Evolutionary conservation across 352 stramenopile species (phyloP).

Genomic region (Halophytophthora polymorphica): DNA sequence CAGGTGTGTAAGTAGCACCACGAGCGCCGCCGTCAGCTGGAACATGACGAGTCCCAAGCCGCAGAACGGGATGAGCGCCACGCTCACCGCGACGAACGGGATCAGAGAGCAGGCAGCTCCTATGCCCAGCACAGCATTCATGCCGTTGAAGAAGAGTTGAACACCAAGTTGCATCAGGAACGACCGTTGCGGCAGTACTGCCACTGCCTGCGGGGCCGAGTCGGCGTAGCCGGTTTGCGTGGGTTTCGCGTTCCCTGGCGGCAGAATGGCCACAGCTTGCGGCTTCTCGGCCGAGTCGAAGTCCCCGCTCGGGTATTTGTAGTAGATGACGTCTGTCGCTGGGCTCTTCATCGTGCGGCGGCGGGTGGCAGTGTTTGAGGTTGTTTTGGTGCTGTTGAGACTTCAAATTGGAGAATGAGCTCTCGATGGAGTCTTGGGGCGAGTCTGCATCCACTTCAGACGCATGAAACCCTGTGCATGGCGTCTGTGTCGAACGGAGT

Average conservation of each 20-base stretch:
- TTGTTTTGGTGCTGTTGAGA: too few relatives aligned
- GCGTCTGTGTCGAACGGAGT: too few relatives aligned
- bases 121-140: conserved; percentile 22
- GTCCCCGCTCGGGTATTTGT: conserved; percentile 19
- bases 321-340: conserved; percentile 24
- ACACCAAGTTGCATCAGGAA: conserved; percentile 1
- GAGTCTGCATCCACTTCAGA: too few relatives aligned
- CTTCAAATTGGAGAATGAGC: too few relatives aligned
- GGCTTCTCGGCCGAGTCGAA: conserved; percentile 18
- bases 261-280: not conserved
- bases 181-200: not conserved
- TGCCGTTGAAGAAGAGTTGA: conserved; percentile 23
- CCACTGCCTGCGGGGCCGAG: too few relatives aligned
- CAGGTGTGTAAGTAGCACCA: conserved; percentile 11
- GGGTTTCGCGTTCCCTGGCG: not conserved
- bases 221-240: conserved; percentile 3
- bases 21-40: conserved; percentile 24
- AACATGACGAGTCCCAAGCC: conserved; percentile 24
- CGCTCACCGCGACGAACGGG: conserved; percentile 21
- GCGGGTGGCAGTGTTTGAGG: too few relatives aligned
- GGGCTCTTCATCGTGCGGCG: conserved; percentile 19
- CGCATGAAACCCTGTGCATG: too few relatives aligned
- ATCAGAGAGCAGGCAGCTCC: conserved; percentile 22
- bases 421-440: too few relatives aligned
- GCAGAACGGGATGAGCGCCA: conserved; percentile 24